Percentiles rank a stretch among this genome's conserved stretches.
These are phyloP conservation scores for Neonectria punicea DNA, from an alignment of 2,329 filamentous ascomycete genomes.

Conservation along the genomic window DNA sequence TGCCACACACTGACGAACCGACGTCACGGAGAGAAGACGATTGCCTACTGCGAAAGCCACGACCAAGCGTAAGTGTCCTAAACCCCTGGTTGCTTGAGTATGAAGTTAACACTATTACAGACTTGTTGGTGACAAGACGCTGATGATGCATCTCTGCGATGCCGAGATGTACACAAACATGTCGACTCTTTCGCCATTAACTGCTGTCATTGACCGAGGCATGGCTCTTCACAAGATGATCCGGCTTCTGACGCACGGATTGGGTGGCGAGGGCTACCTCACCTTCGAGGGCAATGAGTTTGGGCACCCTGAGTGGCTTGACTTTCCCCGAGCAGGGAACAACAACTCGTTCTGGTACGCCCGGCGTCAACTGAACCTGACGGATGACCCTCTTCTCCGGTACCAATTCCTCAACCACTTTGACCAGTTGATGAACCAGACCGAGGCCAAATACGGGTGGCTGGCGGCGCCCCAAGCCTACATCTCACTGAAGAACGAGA, in stretches of 20 bases:
- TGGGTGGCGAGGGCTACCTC: conserved; percentile 96
- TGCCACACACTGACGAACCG: conserved; percentile 91
- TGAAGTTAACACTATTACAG: conserved; percentile 56
- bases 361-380: conserved; percentile 90
- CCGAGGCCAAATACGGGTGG: conserved; percentile 92
- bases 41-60: conserved; percentile 96
- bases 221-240: conserved; percentile 98
- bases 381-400: conserved; percentile 84
- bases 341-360: conserved; percentile 95
- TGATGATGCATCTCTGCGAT: conserved; percentile 99
- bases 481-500: conserved; percentile 92
- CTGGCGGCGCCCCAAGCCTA: conserved; percentile 86
- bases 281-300: conserved; percentile 99
- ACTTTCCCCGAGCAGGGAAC: conserved; percentile 95
- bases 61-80: conserved; percentile 85
- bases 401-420: conserved; percentile 95
- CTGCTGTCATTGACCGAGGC: conserved; percentile 87
- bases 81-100: conserved; percentile 29
- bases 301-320: conserved; percentile 97
- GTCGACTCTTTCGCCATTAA: conserved; percentile 86
- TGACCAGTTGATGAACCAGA: conserved; percentile 89
- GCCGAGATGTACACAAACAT: conserved; percentile 98
- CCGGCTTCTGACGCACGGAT: conserved; percentile 86
- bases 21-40: conserved; percentile 96
- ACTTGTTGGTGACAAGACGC: conserved; percentile 93